Base-by-base conservation (phyloP, 2,329 filamentous ascomycete genomes). In the Pestalotiopsis sp. region DNA sequence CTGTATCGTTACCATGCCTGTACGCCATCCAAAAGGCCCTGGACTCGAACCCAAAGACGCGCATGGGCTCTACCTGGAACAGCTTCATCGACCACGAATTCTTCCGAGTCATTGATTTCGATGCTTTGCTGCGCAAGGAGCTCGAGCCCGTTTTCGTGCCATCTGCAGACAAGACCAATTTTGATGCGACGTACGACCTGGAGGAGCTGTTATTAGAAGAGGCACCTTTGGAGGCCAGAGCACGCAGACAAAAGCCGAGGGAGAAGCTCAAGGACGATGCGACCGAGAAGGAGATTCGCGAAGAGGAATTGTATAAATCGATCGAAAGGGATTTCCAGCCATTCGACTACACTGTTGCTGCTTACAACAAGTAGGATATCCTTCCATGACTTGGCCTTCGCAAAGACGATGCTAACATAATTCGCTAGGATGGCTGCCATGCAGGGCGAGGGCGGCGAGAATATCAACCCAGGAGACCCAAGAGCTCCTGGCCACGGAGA, bases 151-250 rank as follows among this genome's bases (percentile, higher is more conserved):
- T 98, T 3, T 99, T 99, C 78, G 88, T 92, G 23, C 96, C 96
- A 0, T 97, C 95, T 0, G 95, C 94, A 67, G 96, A 98, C 63
- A 99, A 99, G 87, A 98, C 96, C 3, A 99, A 99, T 79, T 99
- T 99, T 73, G 96, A 99, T 80, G 96, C 96, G 4, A 99, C 96
- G 0, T 98, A 99, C 78, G 96, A 99, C 79, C 83, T 99, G 64
- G 96, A 99, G 78, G 96, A 99, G 79, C 81, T 99, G 23, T 82
- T 99, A 2, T 81, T 99, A 59, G 96, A 99, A 80, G 96, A 99
- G 79, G 96, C 96, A 13, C 96, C 96, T 1, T 83, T 99, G 4
- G 96, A 99, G 80, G 96, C 96, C 67, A 88, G 96, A 76, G 94
- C 96, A 64, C 89, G 96, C 73, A 91, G 95, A 77, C 96, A 98